Evolutionary conservation across 1,284 basidiomycete genomes (phyloP).

Genomic region (Pseudozyma hubeiensis): DNA sequence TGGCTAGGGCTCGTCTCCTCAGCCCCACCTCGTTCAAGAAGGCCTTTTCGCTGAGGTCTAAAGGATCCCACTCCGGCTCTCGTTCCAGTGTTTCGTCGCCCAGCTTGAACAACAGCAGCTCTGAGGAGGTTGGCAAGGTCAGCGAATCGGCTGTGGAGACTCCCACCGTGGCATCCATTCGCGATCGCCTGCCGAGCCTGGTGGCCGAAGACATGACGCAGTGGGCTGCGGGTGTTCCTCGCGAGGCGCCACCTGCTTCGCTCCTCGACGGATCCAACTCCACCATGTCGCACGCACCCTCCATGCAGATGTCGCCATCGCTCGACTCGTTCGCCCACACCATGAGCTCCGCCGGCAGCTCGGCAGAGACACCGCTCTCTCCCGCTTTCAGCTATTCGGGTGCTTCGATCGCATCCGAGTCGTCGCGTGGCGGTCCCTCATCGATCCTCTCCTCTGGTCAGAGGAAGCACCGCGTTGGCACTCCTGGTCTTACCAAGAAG

Average conservation of each 20-base stretch:
- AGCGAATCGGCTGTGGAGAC: conserved; percentile 4
- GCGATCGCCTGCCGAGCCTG: conserved; percentile 4
- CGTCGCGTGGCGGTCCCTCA: conserved; percentile 16
- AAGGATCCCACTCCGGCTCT: conserved; percentile 18
- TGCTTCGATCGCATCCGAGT: conserved; percentile 11
- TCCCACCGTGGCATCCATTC: neutral
- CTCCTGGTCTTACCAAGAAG: conserved; percentile 34
- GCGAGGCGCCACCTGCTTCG: conserved; percentile 20
- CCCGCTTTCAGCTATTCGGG: conserved; percentile 17
- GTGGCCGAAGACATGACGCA: conserved; percentile 25
- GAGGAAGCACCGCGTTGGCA: conserved; percentile 28
- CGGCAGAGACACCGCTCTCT: conserved; percentile 6
- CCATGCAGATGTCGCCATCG: conserved; percentile 21
- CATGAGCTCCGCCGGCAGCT: conserved; percentile 3
- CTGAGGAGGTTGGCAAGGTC: conserved; percentile 28
- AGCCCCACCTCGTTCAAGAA: conserved; percentile 42
- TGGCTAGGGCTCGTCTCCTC: conserved; percentile 27
- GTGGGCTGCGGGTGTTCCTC: conserved; percentile 29
- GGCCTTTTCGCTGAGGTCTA: conserved; percentile 38
- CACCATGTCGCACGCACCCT: conserved; percentile 3
- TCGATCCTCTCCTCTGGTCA: conserved; percentile 19
- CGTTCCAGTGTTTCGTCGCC: conserved; percentile 18
- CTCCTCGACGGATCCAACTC: conserved; percentile 3
- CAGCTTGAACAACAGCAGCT: conserved; percentile 32
- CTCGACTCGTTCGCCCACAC: conserved; percentile 14